Conservation (phyloP, 257 asterid species). For the Solanum microdontum region DNA sequence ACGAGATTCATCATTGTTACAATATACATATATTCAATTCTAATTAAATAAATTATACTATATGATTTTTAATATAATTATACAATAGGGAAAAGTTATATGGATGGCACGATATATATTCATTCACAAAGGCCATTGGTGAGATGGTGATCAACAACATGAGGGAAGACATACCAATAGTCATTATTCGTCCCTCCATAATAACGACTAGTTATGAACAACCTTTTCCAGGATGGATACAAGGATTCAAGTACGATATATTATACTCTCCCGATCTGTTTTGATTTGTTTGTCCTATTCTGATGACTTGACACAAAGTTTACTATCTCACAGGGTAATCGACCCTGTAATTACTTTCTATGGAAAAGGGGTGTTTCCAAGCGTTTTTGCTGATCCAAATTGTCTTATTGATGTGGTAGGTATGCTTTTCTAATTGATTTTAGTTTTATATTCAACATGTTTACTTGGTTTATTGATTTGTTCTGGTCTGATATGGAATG, state of each 20-base stretch:
- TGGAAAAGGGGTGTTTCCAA: neutral
- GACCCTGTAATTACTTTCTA: neutral
- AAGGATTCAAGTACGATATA: neutral
- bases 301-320: no score
- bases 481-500: no score
- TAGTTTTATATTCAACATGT: no score
- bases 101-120: slow-evolving; percentile 22
- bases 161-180: slow-evolving; percentile 26
- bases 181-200: slow-evolving; percentile 30
- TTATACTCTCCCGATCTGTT: neutral
- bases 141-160: slow-evolving; percentile 22
- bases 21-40: no score
- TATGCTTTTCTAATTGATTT: neutral
- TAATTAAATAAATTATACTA: neutral
- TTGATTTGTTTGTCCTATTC: neutral
- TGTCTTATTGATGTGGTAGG: neutral
- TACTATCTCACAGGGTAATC: neutral
- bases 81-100: slow-evolving; percentile 14
- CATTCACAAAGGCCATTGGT: neutral
- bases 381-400: neutral
- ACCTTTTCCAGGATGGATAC: slow-evolving; percentile 15
- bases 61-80: neutral
- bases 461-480: no score
- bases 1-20: neutral
- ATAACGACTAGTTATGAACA: slow-evolving; percentile 25